Evolutionary conservation across 2,329 filamentous ascomycete species (phyloP), one percentile per base, ranked within the genome.

Genomic region (Fusarium tupiense): DNA sequence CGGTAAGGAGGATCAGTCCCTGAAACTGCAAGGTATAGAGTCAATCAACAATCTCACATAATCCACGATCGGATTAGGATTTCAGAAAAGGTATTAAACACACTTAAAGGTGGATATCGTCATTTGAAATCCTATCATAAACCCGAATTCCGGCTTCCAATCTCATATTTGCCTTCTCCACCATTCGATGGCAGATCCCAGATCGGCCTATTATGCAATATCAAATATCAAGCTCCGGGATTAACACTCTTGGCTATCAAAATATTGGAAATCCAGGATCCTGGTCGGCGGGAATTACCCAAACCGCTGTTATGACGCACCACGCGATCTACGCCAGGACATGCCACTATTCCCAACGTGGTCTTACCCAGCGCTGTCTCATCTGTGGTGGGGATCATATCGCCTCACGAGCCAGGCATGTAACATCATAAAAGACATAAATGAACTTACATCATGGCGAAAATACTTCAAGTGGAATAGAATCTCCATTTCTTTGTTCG

Each of bases 341-440:
- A 24, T 47, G 65, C 35, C 65, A 29, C 67, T 64, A 69, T 69
- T 43, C 67, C 67, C 65, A 64, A 69, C 43, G 17, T 41, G 65
- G 67, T 41, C 38, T 40, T 22, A 69, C 43, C 22, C 37, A 40
- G 65, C 67, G 67, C 64, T 69, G 20, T 69, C 46, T 26, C 10
- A 8, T 46, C n/a, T 40, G 8, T 24, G 44, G 65, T 43, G 56
- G 57, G 43, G 50, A 56, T n/a, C 9, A 52, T 31, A 8, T 24
- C 64, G 65, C 65, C 43, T 64, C 49, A 41, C 22, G 0, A 20
- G 13, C 9, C 9, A 20, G 22, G 20, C 1, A 3, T 24, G 16
- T 35, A 20, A 44, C 20, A 20, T 20, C 13, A 44, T 44, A 31
- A 37, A 16, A 46, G 24, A 29, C 14, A 14, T 17, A 4, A 14